A percentile compares a stretch with the other conserved stretches of the same genome.
These are phyloP conservation scores for Mortierella sp. DNA, from an alignment of 371 early-diverging fungal genomes.

Conservation along the genomic window DNA sequence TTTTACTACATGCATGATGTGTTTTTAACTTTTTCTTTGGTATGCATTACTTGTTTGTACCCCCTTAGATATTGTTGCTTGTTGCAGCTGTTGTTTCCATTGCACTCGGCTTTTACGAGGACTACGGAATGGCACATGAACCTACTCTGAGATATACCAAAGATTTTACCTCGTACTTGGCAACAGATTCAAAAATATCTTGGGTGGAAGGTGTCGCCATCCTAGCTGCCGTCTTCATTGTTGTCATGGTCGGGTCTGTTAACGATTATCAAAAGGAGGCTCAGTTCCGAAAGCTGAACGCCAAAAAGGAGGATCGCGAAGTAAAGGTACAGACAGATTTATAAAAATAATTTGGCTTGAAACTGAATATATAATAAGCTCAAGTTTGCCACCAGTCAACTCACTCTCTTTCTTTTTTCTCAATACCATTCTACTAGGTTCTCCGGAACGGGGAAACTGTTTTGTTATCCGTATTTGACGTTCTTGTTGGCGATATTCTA, in stretches of 20 bases:
- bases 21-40: too few relatives aligned
- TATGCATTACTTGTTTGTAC: neutral
- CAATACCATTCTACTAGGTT: slow-evolving; percentile 19
- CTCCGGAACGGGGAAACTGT: slow-evolving; percentile 81
- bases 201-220: slow-evolving; percentile 89
- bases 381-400: neutral
- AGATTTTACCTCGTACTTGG: slow-evolving; percentile 43
- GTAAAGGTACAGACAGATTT: slow-evolving; percentile 64
- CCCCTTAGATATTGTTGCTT: slow-evolving; percentile 74
- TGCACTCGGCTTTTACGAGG: slow-evolving; percentile 89
- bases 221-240: slow-evolving; percentile 82
- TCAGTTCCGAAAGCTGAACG: slow-evolving; percentile 87
- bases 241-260: slow-evolving; percentile 82
- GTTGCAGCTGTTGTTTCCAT: slow-evolving; percentile 89
- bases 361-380: slow-evolving; percentile 3
- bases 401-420: neutral
- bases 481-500: slow-evolving; percentile 92
- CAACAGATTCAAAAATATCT: slow-evolving; percentile 63
- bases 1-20: too few relatives aligned
- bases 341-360: neutral
- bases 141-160: slow-evolving; percentile 44
- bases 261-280: slow-evolving; percentile 91
- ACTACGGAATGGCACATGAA: slow-evolving; percentile 63
- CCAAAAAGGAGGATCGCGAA: slow-evolving; percentile 84
- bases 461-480: slow-evolving; percentile 88